Conservation (phyloP, 1,284 basidiomycete genomes). For the Heterobasidion parviporum region DNA sequence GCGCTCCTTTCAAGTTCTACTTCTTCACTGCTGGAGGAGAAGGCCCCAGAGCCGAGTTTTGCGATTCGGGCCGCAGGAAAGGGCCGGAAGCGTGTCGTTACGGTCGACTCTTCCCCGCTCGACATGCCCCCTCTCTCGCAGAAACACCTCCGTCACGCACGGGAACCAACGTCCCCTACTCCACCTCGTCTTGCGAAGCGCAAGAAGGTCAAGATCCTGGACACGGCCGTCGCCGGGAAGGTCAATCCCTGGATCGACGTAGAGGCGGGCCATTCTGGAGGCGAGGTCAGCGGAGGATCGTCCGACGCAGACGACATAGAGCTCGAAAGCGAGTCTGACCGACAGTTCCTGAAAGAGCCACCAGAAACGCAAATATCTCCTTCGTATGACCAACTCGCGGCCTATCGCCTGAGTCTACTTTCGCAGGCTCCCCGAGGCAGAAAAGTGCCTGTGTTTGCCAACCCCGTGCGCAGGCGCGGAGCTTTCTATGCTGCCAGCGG, state of each 20-base stretch:
- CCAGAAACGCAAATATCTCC: conserved; percentile 64
- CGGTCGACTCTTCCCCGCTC: conserved; percentile 27
- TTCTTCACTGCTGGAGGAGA: neutral
- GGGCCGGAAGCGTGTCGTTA: conserved; percentile 24
- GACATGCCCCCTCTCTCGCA: conserved; percentile 32
- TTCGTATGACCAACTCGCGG: conserved; percentile 66
- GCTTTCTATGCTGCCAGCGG: conserved; percentile 22
- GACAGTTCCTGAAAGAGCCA: conserved; percentile 49
- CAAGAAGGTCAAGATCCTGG: conserved; percentile 24
- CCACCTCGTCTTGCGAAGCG: conserved; percentile 20
- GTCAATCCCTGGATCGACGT: conserved; percentile 51
- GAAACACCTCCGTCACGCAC: conserved; percentile 33
- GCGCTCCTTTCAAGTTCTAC: neutral
- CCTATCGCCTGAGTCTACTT: conserved; percentile 62
- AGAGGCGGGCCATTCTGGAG: conserved; percentile 73
- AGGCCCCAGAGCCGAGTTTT: conserved; percentile 39
- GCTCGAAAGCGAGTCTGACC: conserved; percentile 61
- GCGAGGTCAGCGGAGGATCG: conserved; percentile 57
- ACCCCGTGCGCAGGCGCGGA: conserved; percentile 36
- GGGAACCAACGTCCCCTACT: conserved; percentile 13
- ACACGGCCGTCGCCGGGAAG: conserved; percentile 24
- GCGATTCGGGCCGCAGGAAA: conserved; percentile 39
- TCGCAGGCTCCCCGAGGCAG: conserved; percentile 50
- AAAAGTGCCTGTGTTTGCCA: conserved; percentile 44
- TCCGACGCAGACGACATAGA: conserved; percentile 46